Base-by-base conservation (phyloP, 257 asterid species). In the Schizonepeta tenuifolia region DNA sequence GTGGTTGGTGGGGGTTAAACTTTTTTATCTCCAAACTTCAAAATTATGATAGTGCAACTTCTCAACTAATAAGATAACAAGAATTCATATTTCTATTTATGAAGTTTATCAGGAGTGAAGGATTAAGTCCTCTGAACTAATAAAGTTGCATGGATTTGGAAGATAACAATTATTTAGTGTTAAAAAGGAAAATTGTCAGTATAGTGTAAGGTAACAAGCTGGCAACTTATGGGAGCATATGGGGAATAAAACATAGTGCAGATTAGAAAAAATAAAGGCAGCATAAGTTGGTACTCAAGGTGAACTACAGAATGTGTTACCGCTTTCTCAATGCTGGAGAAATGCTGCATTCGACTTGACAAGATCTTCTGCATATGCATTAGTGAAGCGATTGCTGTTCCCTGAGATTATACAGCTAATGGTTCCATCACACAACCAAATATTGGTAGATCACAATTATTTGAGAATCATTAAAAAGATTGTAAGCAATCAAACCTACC, bases 291-390 rank as follows among this genome's bases (percentile, higher is more conserved):
- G 54, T 35, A 66, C 8, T 66, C 75, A 70, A 20, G 46, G 12
- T 28, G 49, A 43, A 62, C 67, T 46, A 46, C 31, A 47, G 31
- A 71, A 59, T 76, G 36, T 54, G 70, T 76, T 91, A 91, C 99
- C 89, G 96, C 98, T 88, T 95, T 95, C 83, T 87, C 96, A 67
- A 89, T 67, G 69, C 92, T 69, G 49, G 95, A 75, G 82, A 94
- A 94, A 79, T 95, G 96, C 78, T 90, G 98, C 88, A 88, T 75
- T 77, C 98, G 86, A 85, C 77, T 88, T 36, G 96, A 83, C 26
- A 95, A 84, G 76, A 94, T 92, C 89, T 92, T 88, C 78, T 95
- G 99, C 97, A 95, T 95, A 74, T 90, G 97, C 41, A 83, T 80
- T 78, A 95, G 79, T 40, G 99, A 95, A 33, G 97, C 87, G 89